Percentiles rank a stretch among this genome's conserved stretches.
Evolutionary conservation across 2,329 filamentous ascomycete species (phyloP).

Genomic region (Trichoderma simmonsii): DNA sequence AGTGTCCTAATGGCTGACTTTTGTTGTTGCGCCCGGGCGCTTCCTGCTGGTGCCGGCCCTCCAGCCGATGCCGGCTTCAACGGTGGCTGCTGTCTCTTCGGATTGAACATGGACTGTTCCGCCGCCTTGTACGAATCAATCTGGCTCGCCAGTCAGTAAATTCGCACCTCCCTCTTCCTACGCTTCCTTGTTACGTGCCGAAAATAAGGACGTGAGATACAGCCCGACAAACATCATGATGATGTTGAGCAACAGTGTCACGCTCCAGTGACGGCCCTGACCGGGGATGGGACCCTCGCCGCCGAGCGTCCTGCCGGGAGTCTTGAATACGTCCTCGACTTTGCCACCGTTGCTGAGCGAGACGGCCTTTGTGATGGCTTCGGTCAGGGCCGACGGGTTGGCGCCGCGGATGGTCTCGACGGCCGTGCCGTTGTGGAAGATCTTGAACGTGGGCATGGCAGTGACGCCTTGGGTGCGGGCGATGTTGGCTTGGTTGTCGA

Average conservation of each 20-base stretch:
- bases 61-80: slow-evolving; percentile 1
- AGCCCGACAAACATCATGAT: slow-evolving; percentile 49
- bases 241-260: slow-evolving; percentile 45
- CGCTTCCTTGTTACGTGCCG: slow-evolving; percentile 41
- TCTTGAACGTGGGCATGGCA: slow-evolving; percentile 92
- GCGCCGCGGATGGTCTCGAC: slow-evolving; percentile 78
- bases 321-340: slow-evolving; percentile 49
- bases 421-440: slow-evolving; percentile 73
- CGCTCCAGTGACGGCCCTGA: slow-evolving; percentile 29
- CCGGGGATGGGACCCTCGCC: slow-evolving; percentile 30
- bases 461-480: slow-evolving; percentile 74
- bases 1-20: slow-evolving; percentile 49
- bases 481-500: slow-evolving; percentile 76
- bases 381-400: slow-evolving; percentile 70
- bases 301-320: slow-evolving; percentile 57
- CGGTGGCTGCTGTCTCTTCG: slow-evolving; percentile 38
- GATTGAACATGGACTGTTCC: slow-evolving; percentile 57
- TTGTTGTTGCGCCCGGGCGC: slow-evolving; percentile 28
- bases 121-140: slow-evolving; percentile 62
- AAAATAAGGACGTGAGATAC: slow-evolving; percentile 60
- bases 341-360: slow-evolving; percentile 47
- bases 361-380: slow-evolving; percentile 69
- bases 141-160: slow-evolving; percentile 36
- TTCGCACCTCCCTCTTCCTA: slow-evolving; percentile 4
- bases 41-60: slow-evolving; percentile 19